A percentile compares a stretch with the other conserved stretches of the same genome.
phyloP scores from a whole-genome alignment of 2,329 filamentous ascomycete genomes.

The Venturia asperata region DNA sequence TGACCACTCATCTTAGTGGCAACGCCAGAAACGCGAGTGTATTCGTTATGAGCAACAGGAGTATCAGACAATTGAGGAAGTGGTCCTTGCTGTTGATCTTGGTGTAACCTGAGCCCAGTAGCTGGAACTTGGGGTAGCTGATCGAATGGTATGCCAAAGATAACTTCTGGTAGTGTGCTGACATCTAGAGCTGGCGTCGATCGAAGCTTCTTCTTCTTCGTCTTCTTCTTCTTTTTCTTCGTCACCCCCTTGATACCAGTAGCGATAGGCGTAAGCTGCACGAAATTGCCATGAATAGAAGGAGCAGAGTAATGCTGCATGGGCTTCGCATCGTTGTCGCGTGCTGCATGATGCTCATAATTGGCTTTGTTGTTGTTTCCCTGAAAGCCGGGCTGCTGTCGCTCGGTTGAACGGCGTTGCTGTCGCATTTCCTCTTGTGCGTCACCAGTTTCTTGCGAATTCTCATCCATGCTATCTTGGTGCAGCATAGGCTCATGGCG shows the following conservation, averaged over 20 bases:
- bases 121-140: background rate
- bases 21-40: background rate
- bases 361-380: background rate
- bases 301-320: background rate
- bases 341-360: background rate
- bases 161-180: background rate
- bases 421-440: background rate
- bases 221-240: slow-evolving; percentile 5
- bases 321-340: background rate
- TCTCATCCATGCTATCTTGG: background rate
- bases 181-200: background rate
- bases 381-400: background rate
- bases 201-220: background rate
- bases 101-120: background rate
- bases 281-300: background rate
- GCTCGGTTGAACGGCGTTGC: background rate
- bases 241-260: background rate
- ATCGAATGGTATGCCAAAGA: background rate
- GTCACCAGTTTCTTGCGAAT: background rate
- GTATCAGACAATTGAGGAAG: background rate
- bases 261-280: background rate
- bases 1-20: background rate
- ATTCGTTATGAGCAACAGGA: too few relatives aligned
- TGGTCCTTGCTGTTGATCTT: background rate
- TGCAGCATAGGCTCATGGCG: background rate